Base-by-base conservation (phyloP, 768 basidiomycete species). In the Lactarius psammicola region DNA sequence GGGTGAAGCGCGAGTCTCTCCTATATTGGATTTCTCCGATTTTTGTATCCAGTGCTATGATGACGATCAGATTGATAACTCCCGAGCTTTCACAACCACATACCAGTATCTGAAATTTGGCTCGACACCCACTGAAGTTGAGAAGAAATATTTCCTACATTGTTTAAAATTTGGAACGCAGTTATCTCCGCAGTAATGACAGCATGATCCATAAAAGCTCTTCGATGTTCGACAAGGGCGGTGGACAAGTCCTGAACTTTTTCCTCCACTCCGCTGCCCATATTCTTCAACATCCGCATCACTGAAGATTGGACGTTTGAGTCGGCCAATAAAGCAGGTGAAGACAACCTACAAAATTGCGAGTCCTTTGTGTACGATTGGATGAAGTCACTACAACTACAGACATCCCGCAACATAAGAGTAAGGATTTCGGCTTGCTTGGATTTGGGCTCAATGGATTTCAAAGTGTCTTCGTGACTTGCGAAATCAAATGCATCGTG, bases 281-380 rank as follows among this genome's bases (percentile, higher is more conserved):
- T 7, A 55, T 55, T 28, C 15, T 55, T 54, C 18, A 54, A 30
- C 11, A 8, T n/a, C 9, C 20, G 20, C 8, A 8, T n/a, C 42
- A n/a, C 42, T 49, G 11, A 49, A 23, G 23, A 31, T 23, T 23
- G 10, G 3, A 55, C 54, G 6, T 55, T 20, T 31, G 28, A 28
- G 8, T 55, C 6, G 54, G 10, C 6, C 54, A 55, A 33, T 9
- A 4, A 28, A n/a, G 54, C 6, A 31, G 30, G 30, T 8, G 20
- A 30, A 30, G 17, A n/a, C 4, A 13, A 31, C 54, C 7, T 55
- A 55, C 54, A 31, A 20, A 55, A 33, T 55, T 18, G 28, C 28
- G 53, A 18, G 30, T 55, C 54, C 31, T 55, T 54, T 54, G 49
- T 17, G 49, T 51, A 51, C 28, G 53, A 54, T 10, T 54, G 53